Percentiles rank a stretch among this genome's conserved stretches.
phyloP scores from a whole-genome alignment of 1,284 basidiomycete genomes.

The Ganoderma lingzhi region DNA sequence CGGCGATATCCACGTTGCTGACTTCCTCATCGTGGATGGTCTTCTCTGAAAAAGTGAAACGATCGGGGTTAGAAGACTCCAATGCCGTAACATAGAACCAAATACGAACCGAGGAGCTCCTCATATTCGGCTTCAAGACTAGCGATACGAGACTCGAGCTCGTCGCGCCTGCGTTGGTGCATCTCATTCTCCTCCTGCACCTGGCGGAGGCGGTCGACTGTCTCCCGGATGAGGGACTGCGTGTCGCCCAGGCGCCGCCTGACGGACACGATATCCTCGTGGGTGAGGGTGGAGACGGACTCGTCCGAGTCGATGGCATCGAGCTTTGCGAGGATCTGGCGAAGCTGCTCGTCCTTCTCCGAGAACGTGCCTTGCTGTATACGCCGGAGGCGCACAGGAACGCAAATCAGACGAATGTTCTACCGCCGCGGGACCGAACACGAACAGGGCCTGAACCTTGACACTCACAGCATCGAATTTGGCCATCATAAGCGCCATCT shows the following conservation, averaged over 20 bases:
- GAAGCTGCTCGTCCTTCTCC: slow-evolving; percentile 93
- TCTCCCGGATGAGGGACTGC: slow-evolving; percentile 87
- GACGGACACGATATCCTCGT: slow-evolving; percentile 83
- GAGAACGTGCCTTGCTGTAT: slow-evolving; percentile 85
- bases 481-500: slow-evolving; percentile 99
- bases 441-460: slow-evolving; percentile 8
- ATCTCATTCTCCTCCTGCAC: slow-evolving; percentile 94
- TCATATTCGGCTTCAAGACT: slow-evolving; percentile 95
- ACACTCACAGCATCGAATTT: slow-evolving; percentile 90
- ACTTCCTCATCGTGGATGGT: slow-evolving; percentile 86
- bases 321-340: slow-evolving; percentile 84
- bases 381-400: slow-evolving; percentile 6
- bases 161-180: slow-evolving; percentile 83
- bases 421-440: slow-evolving; percentile 17
- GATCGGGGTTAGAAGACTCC: slow-evolving; percentile 20
- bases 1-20: slow-evolving; percentile 80
- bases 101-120: slow-evolving; percentile 83
- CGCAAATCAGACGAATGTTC: slow-evolving; percentile 6
- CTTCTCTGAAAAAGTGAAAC: slow-evolving; percentile 65
- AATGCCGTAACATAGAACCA: slow-evolving; percentile 18
- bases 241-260: slow-evolving; percentile 91
- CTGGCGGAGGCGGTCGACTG: slow-evolving; percentile 89
- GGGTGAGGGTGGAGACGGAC: slow-evolving; percentile 64
- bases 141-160: slow-evolving; percentile 85
- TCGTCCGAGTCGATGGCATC: slow-evolving; percentile 75